A percentile compares a stretch with the other conserved stretches of the same genome.
Conservation (phyloP, 192 early-diverging fungal genomes). For the Cladochytrium replicatum region DNA sequence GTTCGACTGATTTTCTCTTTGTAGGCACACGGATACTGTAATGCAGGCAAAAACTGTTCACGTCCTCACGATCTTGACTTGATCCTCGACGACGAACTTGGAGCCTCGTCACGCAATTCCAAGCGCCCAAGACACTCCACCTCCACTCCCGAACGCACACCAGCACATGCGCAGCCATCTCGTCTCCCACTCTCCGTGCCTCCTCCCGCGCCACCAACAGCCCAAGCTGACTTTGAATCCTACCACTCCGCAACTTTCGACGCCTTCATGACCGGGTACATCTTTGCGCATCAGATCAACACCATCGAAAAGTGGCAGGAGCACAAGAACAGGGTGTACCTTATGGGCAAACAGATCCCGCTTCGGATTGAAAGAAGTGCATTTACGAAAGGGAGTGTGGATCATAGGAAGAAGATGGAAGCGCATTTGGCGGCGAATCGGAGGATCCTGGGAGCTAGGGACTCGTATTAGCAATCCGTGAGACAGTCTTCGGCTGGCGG, state of each 20-base stretch:
- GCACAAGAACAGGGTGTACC: slow-evolving; percentile 71
- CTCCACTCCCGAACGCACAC: slow-evolving; percentile 11
- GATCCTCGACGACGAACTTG: slow-evolving; percentile 69
- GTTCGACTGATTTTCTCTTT: background rate
- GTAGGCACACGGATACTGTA: slow-evolving; percentile 73
- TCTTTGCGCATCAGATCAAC: slow-evolving; percentile 57
- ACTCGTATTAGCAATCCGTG: no score
- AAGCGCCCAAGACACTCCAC: slow-evolving; percentile 5
- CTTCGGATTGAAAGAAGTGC: slow-evolving; percentile 50
- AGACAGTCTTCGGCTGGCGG: no score
- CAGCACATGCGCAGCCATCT: background rate
- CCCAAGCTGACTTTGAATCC: slow-evolving; percentile 28
- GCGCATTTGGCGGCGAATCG: no score
- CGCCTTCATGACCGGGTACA: slow-evolving; percentile 92
- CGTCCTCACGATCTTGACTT: slow-evolving; percentile 77
- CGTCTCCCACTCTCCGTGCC: slow-evolving; percentile 1
- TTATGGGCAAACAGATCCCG: slow-evolving; percentile 72
- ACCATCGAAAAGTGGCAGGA: slow-evolving; percentile 6
- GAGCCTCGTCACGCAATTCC: slow-evolving; percentile 18
- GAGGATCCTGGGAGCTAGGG: no score
- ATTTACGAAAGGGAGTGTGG: slow-evolving; percentile 47
- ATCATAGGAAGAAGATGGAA: slow-evolving; percentile 14
- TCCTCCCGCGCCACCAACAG: background rate
- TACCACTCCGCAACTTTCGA: slow-evolving; percentile 91
- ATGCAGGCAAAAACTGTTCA: slow-evolving; percentile 51